These are phyloP conservation scores for Alternaria hordeiaustralica DNA, from an alignment of 2,329 filamentous ascomycete species.

Conservation along the genomic window DNA sequence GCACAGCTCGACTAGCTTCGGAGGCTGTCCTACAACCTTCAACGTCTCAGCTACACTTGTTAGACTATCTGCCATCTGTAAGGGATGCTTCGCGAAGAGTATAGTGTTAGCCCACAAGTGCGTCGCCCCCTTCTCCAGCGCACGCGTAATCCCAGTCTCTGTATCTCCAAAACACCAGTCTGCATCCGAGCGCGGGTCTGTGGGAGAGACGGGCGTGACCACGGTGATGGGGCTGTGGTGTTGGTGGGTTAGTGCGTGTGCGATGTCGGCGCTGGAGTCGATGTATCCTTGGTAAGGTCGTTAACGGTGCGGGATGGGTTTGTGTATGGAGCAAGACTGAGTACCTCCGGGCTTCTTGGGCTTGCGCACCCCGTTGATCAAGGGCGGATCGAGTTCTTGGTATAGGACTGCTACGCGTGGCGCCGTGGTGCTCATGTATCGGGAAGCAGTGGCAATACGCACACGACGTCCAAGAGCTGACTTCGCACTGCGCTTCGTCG, in stretches of 20 bases:
- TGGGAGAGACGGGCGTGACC: accelerated
- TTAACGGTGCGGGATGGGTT: background rate
- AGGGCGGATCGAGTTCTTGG: background rate
- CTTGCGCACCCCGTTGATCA: background rate
- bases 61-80: background rate
- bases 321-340: too few relatives aligned
- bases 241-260: background rate
- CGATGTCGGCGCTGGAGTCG: background rate
- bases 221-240: background rate
- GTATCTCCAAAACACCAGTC: background rate
- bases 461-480: accelerated
- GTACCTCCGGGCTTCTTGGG: background rate
- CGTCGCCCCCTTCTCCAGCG: background rate
- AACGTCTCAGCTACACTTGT: background rate
- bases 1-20: background rate
- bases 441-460: accelerated
- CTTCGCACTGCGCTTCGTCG: background rate
- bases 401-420: background rate
- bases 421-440: background rate
- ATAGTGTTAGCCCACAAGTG: background rate
- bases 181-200: accelerated
- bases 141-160: accelerated
- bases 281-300: background rate
- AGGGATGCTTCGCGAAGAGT: background rate
- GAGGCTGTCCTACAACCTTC: background rate